These are phyloP conservation scores for Boletus mariae DNA, from an alignment of 1,284 basidiomycete genomes.

Conservation along the genomic window DNA sequence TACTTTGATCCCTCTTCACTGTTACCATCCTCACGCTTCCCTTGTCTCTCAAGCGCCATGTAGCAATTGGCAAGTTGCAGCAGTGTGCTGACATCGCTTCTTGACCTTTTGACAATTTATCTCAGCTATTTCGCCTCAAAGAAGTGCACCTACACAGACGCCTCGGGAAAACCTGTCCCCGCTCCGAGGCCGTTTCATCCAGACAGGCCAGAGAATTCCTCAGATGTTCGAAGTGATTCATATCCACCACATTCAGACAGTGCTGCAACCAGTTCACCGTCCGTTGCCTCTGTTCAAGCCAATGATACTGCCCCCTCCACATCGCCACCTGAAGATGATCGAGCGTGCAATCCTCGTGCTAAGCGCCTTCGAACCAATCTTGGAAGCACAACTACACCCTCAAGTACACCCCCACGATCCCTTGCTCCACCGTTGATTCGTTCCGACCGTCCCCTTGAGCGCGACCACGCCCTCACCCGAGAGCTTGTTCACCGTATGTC, in stretches of 20 bases:
- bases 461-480: slow-evolving; percentile 61
- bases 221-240: slow-evolving; percentile 16
- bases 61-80: slow-evolving; percentile 64
- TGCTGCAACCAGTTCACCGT: slow-evolving; percentile 11
- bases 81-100: slow-evolving; percentile 1
- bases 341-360: slow-evolving; percentile 19
- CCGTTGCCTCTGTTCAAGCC: slow-evolving; percentile 11
- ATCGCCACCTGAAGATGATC: slow-evolving; percentile 30
- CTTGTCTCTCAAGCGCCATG: slow-evolving; percentile 55
- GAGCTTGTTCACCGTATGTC: slow-evolving; percentile 71
- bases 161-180: slow-evolving; percentile 71
- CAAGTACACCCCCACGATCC: slow-evolving; percentile 42
- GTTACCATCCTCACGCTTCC: slow-evolving; percentile 11
- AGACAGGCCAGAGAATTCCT: slow-evolving; percentile 22
- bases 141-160: slow-evolving; percentile 74
- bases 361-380: slow-evolving; percentile 26
- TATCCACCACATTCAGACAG: slow-evolving; percentile 19
- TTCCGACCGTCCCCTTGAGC: slow-evolving; percentile 38
- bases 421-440: slow-evolving; percentile 29
- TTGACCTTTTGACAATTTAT: slow-evolving; percentile 9
- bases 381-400: slow-evolving; percentile 21
- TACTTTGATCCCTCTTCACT: slow-evolving; percentile 11
- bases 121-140: slow-evolving; percentile 75
- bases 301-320: slow-evolving; percentile 17
- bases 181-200: slow-evolving; percentile 49